A percentile compares a stretch with the other conserved stretches of the same genome.
phyloP scores from a whole-genome alignment of 352 stramenopile genomes.

The Phytophthora boehmeriae region DNA sequence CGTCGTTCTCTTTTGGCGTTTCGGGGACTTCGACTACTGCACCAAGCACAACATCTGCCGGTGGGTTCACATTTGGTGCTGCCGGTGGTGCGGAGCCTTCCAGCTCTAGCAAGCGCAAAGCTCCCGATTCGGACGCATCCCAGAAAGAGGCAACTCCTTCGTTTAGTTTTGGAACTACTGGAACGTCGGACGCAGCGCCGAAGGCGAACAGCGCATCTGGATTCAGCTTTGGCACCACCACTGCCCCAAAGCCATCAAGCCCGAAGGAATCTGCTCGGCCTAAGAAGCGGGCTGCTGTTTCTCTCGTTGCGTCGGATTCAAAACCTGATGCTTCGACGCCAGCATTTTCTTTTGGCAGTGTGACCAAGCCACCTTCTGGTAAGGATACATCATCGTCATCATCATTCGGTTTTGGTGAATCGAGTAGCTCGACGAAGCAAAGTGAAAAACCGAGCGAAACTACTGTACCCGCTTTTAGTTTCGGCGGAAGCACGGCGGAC shows the following conservation, averaged over 20 bases:
- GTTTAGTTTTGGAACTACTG: slow-evolving; percentile 27
- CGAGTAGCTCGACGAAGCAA: slow-evolving; percentile 11
- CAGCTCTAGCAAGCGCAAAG: slow-evolving; percentile 35
- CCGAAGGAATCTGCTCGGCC: slow-evolving; percentile 30
- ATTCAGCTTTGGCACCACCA: slow-evolving; percentile 39
- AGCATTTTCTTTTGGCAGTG: slow-evolving; percentile 36
- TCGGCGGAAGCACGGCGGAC: slow-evolving; percentile 14
- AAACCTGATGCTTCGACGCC: slow-evolving; percentile 29
- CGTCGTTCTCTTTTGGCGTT: slow-evolving; percentile 39
- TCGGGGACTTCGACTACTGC: slow-evolving; percentile 5
- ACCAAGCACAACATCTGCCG: not conserved
- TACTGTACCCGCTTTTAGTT: slow-evolving; percentile 17
- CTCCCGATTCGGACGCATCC: slow-evolving; percentile 14
- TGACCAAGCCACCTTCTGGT: slow-evolving; percentile 17
- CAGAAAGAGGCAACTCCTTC: slow-evolving; percentile 15
- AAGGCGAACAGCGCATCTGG: slow-evolving; percentile 21
- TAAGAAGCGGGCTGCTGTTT: slow-evolving; percentile 30
- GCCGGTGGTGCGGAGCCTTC: slow-evolving; percentile 5
- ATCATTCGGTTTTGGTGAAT: slow-evolving; percentile 29
- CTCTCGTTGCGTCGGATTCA: slow-evolving; percentile 24
- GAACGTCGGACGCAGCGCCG: slow-evolving; percentile 1
- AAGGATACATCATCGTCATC: slow-evolving; percentile 25
- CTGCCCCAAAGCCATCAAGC: slow-evolving; percentile 12
- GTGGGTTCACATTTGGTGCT: slow-evolving; percentile 33
- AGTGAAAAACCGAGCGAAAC: slow-evolving; percentile 30